Evolutionary conservation across 2,329 filamentous ascomycete species (phyloP), one percentile per base, ranked within the genome.

Genomic region (Colletotrichum cordylinicola): DNA sequence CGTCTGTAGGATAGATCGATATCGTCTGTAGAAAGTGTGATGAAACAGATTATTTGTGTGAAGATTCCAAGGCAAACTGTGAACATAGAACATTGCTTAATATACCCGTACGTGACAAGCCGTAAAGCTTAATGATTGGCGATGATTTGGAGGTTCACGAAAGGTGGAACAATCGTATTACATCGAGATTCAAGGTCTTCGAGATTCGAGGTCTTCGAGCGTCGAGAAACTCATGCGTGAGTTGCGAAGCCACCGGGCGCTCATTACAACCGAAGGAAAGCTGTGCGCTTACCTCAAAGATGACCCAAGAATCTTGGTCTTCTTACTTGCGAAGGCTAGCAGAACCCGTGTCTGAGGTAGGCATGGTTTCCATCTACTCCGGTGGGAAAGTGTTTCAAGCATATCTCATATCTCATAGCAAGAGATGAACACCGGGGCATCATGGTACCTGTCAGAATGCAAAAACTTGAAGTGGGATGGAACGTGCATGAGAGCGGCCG

Each of bases 101-200:
- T 24, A 24, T 24, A 24, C 24, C 24, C 24, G 24, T 24, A 24
- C 24, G 3, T 24, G 24, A 24, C 24, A 4, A 24, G 4, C 24
- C 29, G 6, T 2, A 29, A 31, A 31, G 29, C 29, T 31, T 8
- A 31, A 31, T 9, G 29, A 7, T 31, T 31, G 39, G 39, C 18
- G 18, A 7, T 9, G 0, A 12, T 48, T 48, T 12, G 10, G 37
- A 18, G 39, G 29, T 31, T 6, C 39, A 43, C 18, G 39, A 10
- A n/a, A n/a, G 0, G 39, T 7, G 18, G 29, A 31, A 48, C 0
- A n/a, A 12, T 4, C 9, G 12, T 12, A n/a, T 12, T 9, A n/a
- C 39, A 12, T n/a, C 39, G 9, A 7, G 18, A 12, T n/a, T 48
- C 39, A 18, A 48, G 9, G 18, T 48, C 6, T 48, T 12, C 7